These are phyloP conservation scores for Rhododendron ovatum DNA, from an alignment of 148 eudicot genomes.

Conservation along the genomic window DNA sequence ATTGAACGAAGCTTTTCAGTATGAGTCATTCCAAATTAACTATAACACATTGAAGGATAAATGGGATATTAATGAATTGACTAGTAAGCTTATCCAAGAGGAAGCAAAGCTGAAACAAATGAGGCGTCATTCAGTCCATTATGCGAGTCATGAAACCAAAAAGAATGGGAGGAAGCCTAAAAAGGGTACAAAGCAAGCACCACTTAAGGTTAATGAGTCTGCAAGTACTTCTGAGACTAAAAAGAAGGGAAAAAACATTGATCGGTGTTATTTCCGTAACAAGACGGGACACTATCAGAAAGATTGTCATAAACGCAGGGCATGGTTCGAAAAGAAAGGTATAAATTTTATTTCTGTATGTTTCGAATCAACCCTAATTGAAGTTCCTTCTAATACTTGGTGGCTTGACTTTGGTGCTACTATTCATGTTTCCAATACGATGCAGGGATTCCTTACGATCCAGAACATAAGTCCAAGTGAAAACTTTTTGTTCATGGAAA, in stretches of 20 bases:
- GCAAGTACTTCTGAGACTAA: not conserved
- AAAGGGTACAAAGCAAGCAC: not conserved
- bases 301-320: not conserved
- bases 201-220: not conserved
- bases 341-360: not conserved
- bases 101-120: not conserved
- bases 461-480: not conserved
- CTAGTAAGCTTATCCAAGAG: not conserved
- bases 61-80: not conserved
- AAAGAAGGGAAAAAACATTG: not conserved
- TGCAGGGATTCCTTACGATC: conserved; percentile 17
- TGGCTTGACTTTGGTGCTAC: not conserved
- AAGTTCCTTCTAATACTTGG: not conserved
- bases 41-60: not conserved
- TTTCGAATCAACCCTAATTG: not conserved
- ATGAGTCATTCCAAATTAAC: too few relatives aligned
- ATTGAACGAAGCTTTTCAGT: too few relatives aligned
- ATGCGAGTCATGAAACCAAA: not conserved
- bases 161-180: not conserved
- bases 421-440: too few relatives aligned
- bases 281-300: not conserved
- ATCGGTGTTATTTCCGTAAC: too few relatives aligned
- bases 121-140: not conserved
- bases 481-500: not conserved
- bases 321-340: not conserved